Percentiles rank a stretch among this genome's conserved stretches.
phyloP scores from a whole-genome alignment of 2,329 filamentous ascomycete species.

The Tothia fuscella region DNA sequence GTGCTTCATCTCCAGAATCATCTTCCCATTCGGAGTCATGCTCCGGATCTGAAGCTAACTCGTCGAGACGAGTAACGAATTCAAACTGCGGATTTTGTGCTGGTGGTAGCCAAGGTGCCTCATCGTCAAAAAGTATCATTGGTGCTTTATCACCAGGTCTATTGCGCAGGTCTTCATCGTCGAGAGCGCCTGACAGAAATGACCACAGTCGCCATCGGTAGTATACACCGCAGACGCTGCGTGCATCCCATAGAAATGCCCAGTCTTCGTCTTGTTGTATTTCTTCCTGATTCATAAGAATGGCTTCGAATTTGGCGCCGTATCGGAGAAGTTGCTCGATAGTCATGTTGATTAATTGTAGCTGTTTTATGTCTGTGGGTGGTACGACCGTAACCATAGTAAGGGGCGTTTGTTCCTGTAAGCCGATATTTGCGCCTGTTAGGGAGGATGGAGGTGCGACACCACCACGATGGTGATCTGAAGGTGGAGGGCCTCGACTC shows the following conservation, averaged over 20 bases:
- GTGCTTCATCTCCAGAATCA: conserved; percentile 45
- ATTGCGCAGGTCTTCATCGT: conserved; percentile 10
- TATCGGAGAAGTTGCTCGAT: conserved; percentile 69
- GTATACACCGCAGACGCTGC: conserved; percentile 69
- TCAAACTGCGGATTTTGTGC: conserved; percentile 67
- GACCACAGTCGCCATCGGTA: conserved; percentile 86
- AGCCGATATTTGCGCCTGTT: background rate
- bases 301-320: conserved; percentile 78
- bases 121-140: conserved; percentile 57
- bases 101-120: conserved; percentile 66
- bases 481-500: conserved; percentile 37
- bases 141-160: conserved; percentile 8
- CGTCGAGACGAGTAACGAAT: conserved; percentile 61
- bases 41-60: conserved; percentile 72
- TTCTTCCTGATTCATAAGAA: conserved; percentile 76
- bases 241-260: conserved; percentile 86
- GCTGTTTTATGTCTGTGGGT: conserved; percentile 64
- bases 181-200: background rate
- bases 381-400: conserved; percentile 41
- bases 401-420: background rate
- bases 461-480: conserved; percentile 42
- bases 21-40: conserved; percentile 85
- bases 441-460: conserved; percentile 58
- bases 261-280: conserved; percentile 82
- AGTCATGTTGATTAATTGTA: conserved; percentile 78